These are phyloP conservation scores for Mycosphaerella sp. DNA, from an alignment of 2,329 filamentous ascomycete species.

Conservation along the genomic window DNA sequence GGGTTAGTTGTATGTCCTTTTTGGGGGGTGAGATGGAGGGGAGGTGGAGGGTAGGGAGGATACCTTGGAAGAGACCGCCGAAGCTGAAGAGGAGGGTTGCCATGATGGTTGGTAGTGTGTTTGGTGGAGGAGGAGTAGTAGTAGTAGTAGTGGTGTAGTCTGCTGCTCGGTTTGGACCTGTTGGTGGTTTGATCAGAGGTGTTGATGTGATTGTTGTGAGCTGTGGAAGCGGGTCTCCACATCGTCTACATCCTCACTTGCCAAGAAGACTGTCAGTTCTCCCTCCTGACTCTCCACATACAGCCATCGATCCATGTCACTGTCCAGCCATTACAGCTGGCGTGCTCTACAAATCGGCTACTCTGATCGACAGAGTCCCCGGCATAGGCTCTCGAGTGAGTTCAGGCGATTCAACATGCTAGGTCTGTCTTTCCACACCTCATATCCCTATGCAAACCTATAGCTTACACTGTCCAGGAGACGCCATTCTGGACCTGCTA, in stretches of 20 bases:
- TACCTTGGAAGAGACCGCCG: conserved; percentile 68
- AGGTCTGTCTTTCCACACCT: neutral
- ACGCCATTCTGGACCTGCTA: conserved; percentile 47
- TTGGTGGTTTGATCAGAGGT: conserved; percentile 5
- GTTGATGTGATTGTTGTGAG: conserved; percentile 2
- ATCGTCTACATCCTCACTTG: neutral
- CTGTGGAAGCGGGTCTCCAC: too few relatives aligned
- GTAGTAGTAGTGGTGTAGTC: neutral
- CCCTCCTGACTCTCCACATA: neutral
- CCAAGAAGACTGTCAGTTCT: neutral
- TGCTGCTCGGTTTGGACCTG: neutral
- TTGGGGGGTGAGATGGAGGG: conserved; percentile 7
- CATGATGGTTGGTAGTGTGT: conserved; percentile 15
- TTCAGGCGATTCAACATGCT: conserved; percentile 1
- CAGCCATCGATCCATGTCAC: conserved; percentile 19
- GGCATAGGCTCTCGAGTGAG: neutral
- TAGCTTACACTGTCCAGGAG: conserved; percentile 33
- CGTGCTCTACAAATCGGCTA: conserved; percentile 22
- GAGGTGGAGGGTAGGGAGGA: conserved; percentile 6
- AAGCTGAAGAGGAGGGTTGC: conserved; percentile 58
- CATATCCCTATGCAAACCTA: neutral
- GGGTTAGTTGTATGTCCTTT: conserved; percentile 18
- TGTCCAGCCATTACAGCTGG: conserved; percentile 19
- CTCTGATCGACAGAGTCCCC: conserved; percentile 5
- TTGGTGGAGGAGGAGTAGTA: conserved; percentile 6